Base-by-base conservation (phyloP, 257 asterid genomes). In the Ehretia macrophylla region DNA sequence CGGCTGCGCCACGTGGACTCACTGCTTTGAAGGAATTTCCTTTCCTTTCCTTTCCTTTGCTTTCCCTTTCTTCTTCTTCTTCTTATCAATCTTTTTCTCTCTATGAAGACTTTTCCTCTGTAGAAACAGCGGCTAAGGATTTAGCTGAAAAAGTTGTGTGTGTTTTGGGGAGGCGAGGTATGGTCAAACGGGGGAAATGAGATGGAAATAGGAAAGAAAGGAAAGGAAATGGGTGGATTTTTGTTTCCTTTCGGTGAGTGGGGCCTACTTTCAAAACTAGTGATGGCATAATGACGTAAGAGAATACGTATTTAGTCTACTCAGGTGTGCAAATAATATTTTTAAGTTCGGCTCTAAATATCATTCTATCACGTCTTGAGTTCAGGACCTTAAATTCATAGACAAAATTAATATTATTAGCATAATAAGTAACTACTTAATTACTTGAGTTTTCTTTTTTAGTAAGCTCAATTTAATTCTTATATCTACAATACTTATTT, bases 141-240 rank as follows among this genome's bases (percentile, higher is more conserved):
- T 9, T 10, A 18, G 0, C 10, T n/a, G 18, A 39, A 48, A 27
- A 27, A 6, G 35, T 27, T 6, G 35, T 27, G 35, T 27, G 35
- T 27, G 35, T 27, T 27, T 27, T 27, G 35, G 35, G 6, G 35
- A 6, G 38, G 22, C 4, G 4, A 14, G 48, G 22, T 60, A 13
- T 44, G 21, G 59, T 65, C 47, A 47, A 60, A 1, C 4, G 35
- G 59, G 17, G 45, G 54, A 51, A 67, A 59, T 51, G 66, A 17
- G 22, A 58, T 44, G 13, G 62, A 46, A 32, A 48, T 21, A 21
- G 27, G 58, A 39, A 49, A 10, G 53, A 27, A 27, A 27, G 35
- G 35, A 4, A 17, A 14, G 53, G 18, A 48, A 17, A 14, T 16
- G 53, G 19, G 13, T 1, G 53, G 53, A 17, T 16, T 42, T 42